Evolutionary conservation across 306 rosid species (phyloP).

Genomic region (Gynostemma pentaphyllum): DNA sequence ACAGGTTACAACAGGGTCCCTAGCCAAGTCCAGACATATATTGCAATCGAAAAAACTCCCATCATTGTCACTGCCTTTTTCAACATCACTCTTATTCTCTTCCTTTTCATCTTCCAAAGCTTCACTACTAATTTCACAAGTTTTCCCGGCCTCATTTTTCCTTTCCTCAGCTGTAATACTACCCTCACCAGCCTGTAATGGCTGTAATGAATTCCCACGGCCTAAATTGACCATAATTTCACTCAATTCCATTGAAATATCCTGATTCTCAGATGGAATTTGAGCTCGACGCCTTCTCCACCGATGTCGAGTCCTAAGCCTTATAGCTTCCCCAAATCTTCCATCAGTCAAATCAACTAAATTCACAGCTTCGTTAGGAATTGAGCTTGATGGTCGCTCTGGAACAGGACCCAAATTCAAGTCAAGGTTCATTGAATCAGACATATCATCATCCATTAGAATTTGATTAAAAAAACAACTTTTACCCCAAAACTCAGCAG

Average conservation of each 20-base stretch:
- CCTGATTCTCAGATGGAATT: constrained; percentile 30
- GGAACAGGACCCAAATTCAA: constrained; percentile 88
- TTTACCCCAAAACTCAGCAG: constrained; percentile 12
- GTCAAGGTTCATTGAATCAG: constrained; percentile 89
- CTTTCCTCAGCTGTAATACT: constrained; percentile 73
- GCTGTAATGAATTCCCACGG: constrained; percentile 22
- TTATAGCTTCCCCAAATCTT: constrained; percentile 40
- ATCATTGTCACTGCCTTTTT: constrained; percentile 48
- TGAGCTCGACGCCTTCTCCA: constrained; percentile 40
- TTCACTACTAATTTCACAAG: constrained; percentile 57
- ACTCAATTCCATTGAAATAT: constrained; percentile 46
- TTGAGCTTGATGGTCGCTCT: constrained; percentile 31
- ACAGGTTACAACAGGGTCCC: constrained; percentile 89
- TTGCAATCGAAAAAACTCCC: constrained; percentile 93
- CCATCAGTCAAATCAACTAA: constrained; percentile 49
- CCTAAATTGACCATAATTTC: constrained; percentile 54
- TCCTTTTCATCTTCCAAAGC: constrained; percentile 35
- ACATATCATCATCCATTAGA: constrained; percentile 72
- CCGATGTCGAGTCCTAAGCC: constrained; percentile 46
- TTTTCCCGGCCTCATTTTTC: constrained; percentile 36
- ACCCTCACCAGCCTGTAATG: constrained; percentile 82
- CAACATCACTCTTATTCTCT: constrained; percentile 52
- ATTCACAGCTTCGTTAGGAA: constrained; percentile 31
- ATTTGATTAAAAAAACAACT: neutral
- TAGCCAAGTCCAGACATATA: constrained; percentile 83